These are phyloP conservation scores for Euphorbia pulcherrima DNA, from an alignment of 345 rosid species.

Conservation along the genomic window DNA sequence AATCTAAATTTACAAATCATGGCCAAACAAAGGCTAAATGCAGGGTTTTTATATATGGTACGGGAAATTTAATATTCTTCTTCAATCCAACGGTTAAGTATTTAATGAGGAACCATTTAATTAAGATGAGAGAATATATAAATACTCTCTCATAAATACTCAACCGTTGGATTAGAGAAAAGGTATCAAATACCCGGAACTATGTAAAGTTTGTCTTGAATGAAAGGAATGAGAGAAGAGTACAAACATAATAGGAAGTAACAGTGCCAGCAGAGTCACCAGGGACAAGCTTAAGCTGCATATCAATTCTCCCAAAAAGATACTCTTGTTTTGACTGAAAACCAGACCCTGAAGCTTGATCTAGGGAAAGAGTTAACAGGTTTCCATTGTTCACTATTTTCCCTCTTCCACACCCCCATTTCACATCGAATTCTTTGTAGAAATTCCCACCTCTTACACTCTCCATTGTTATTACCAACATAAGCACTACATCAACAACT, in stretches of 20 bases:
- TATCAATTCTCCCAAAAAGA: constrained; percentile 23
- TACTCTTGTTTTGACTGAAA: constrained; percentile 58
- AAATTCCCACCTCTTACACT: constrained; percentile 30
- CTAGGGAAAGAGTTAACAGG: constrained; percentile 52
- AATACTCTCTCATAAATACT: too few species aligned
- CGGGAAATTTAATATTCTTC: too few species aligned
- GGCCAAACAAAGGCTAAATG: too few species aligned
- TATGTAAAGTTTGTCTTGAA: too few species aligned
- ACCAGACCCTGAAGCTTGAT: constrained; percentile 66
- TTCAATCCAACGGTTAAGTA: too few species aligned
- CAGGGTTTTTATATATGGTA: too few species aligned
- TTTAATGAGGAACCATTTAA: too few species aligned
- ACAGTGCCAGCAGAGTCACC: constrained; percentile 86
- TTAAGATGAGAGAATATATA: too few species aligned
- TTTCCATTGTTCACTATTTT: constrained; percentile 43
- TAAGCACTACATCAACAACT: not conserved
- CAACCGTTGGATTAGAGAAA: too few species aligned
- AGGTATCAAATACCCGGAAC: too few species aligned
- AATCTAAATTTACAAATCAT: too few species aligned
- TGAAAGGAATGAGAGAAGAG: too few species aligned
- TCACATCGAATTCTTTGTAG: constrained; percentile 46
- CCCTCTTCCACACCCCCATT: constrained; percentile 57
- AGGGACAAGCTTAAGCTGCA: constrained; percentile 66
- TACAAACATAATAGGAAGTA: constrained; percentile 60
- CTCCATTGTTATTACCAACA: not conserved